Conservation (phyloP, 805 yeast genomes). For the Clavispora santaluciae region DNA sequence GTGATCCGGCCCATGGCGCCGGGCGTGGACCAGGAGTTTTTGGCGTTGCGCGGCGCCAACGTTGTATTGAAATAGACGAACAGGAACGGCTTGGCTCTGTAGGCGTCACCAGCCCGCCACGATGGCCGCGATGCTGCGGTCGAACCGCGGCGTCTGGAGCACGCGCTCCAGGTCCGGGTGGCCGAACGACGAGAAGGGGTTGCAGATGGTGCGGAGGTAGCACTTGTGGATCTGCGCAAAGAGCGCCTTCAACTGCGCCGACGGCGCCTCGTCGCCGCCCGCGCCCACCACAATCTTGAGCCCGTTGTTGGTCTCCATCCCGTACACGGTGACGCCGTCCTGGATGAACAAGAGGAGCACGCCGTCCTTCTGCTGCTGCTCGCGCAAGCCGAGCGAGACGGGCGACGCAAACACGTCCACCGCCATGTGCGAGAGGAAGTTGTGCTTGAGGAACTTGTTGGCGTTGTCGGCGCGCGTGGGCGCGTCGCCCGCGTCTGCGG, state of each 20-base stretch:
- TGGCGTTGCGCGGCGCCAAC: conserved; percentile 83
- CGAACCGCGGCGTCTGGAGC: conserved; percentile 29
- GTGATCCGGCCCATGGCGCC: conserved; percentile 75
- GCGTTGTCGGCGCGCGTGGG: conserved; percentile 17
- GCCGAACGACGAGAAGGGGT: conserved; percentile 48
- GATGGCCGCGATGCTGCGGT: conserved; percentile 21
- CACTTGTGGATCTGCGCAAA: conserved; percentile 44
- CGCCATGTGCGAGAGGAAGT: conserved; percentile 73
- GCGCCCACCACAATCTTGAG: conserved; percentile 59
- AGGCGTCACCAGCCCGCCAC: conserved; percentile 28
- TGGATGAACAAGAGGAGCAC: conserved; percentile 55
- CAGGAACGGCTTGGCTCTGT: too few species aligned
- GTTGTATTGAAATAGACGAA: conserved; percentile 56
- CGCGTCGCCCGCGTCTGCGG: conserved; percentile 1
- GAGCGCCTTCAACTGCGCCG: conserved; percentile 16
- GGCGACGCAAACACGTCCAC: conserved; percentile 63
- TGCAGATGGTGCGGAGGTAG: conserved; percentile 53
- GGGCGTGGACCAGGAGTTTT: conserved; percentile 89
- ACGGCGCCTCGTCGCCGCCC: conserved; percentile 11
- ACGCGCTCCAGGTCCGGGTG: conserved; percentile 17
- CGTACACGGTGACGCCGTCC: conserved; percentile 64
- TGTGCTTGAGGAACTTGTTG: conserved; percentile 53
- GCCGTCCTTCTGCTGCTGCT: conserved; percentile 30
- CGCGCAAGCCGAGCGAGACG: conserved; percentile 33
- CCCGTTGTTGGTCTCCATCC: conserved; percentile 65